These are phyloP conservation scores for Kalmanozyma brasiliensis DNA, from an alignment of 1,284 basidiomycete species.

Conservation along the genomic window DNA sequence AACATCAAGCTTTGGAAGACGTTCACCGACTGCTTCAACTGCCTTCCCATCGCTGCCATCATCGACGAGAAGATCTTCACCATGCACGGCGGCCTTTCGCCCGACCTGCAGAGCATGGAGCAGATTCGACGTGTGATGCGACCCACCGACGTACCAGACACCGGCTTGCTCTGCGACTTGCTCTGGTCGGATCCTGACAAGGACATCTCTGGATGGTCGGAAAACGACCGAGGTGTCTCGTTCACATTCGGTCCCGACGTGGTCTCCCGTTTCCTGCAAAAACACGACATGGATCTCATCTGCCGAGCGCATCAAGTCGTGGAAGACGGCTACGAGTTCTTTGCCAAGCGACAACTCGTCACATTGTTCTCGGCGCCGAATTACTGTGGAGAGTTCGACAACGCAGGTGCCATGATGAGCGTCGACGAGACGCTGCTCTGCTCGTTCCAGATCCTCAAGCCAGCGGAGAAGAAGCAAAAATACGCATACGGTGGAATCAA, in stretches of 20 bases:
- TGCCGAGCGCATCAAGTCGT: constrained; percentile 99
- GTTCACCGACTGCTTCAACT: constrained; percentile 96
- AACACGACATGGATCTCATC: constrained; percentile 98
- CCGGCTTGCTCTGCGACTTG: constrained; percentile 95
- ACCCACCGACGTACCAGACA: constrained; percentile 98
- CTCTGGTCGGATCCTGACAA: constrained; percentile 99
- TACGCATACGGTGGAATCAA: constrained; percentile 70
- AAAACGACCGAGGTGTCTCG: constrained; percentile 98
- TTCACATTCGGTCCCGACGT: constrained; percentile 99
- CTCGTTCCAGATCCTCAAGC: constrained; percentile 95
- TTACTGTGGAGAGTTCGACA: constrained; percentile 98
- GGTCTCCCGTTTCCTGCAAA: constrained; percentile 96
- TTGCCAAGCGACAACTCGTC: constrained; percentile 95
- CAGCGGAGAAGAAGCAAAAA: constrained; percentile 97
- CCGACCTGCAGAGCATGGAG: constrained; percentile 98
- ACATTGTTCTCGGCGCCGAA: constrained; percentile 98
- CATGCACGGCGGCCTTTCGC: constrained; percentile 85
- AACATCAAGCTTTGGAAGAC: constrained; percentile 99
- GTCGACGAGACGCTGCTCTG: constrained; percentile 97
- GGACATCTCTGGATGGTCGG: constrained; percentile 98
- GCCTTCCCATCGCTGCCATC: constrained; percentile 92
- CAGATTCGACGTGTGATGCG: constrained; percentile 99
- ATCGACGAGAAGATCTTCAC: constrained; percentile 98
- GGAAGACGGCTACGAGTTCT: constrained; percentile 99
- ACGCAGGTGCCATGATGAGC: constrained; percentile 99